Evolutionary conservation across 2,329 filamentous ascomycete species (phyloP), one percentile per base, ranked within the genome.

Genomic region (Verticillium alfalfae): DNA sequence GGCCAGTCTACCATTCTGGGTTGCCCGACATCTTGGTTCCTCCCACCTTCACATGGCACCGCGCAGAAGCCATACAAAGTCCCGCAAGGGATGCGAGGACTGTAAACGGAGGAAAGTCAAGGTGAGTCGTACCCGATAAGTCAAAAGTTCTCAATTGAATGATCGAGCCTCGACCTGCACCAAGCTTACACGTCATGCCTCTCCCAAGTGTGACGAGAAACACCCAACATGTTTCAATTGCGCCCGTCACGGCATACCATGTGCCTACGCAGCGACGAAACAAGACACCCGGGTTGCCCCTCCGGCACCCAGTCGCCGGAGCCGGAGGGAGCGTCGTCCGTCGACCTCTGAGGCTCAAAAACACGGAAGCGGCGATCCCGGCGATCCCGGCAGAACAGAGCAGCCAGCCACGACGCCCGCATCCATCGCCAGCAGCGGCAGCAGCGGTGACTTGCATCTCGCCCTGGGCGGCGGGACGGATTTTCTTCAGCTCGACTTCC

Each of bases 211-310:
- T 26, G 64, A 73, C 61, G 71, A 73, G 59, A 63, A 62, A 3
- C 65, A 66, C 36, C 71, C 71, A 7, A 61, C 65, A n/a, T 73
- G 71, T 36, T 71, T 72, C 61, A 69, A 73, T 57, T 73, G 71
- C 62, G 67, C 64, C 45, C 64, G 71, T 34, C 69, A 71, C 45
- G 64, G 67, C 31, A 69, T 70, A 15, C 36, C 61, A 12, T 73
- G 71, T 62, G 72, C 71, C 59, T 63, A 73, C 4, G 64, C 62
- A 13, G 15, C 31, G 2, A 58, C 59, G 34, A 39, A 57, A 10
- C 6, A 18, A 10, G 7, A 36, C 13, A 16, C 34, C 16, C 34
- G 31, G 55, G 55, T 31, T 10, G 9, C 31, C 10, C 16, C 54
- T 58, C 0, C 62, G 58, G 6, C 36, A n/a, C 54, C 37, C 7